A percentile compares a stretch with the other conserved stretches of the same genome.
Conservation (phyloP, 1,284 basidiomycete genomes). For the Veloboletus limbatus region DNA sequence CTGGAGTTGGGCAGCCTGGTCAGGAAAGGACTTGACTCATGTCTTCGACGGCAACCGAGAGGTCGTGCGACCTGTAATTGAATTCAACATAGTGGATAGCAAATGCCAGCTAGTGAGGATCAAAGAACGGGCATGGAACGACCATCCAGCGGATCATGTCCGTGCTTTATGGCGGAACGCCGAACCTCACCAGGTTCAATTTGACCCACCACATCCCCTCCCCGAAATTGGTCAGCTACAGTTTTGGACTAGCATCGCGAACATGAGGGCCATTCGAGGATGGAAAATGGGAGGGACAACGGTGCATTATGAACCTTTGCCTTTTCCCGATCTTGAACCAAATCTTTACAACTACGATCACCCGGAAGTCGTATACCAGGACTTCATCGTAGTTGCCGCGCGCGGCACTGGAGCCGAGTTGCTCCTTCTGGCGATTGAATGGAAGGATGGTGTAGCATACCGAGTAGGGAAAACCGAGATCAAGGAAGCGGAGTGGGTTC, state of each 20-base stretch:
- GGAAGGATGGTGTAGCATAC: constrained; percentile 19
- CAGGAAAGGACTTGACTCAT: background rate
- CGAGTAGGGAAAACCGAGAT: constrained; percentile 13
- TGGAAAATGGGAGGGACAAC: background rate
- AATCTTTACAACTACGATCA: background rate
- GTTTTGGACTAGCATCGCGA: constrained; percentile 21
- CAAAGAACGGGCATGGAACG: background rate
- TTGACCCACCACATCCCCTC: background rate
- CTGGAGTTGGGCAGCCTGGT: constrained; percentile 25
- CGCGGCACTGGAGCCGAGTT: background rate
- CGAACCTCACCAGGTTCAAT: background rate
- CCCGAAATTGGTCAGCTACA: constrained; percentile 6
- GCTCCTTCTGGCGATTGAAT: constrained; percentile 20
- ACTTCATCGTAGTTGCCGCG: constrained; percentile 19
- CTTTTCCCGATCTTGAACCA: background rate
- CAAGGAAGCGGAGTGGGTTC: constrained; percentile 4
- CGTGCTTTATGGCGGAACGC: background rate
- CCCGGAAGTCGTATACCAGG: constrained; percentile 13
- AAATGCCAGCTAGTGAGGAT: constrained; percentile 5
- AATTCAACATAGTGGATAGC: constrained; percentile 15
- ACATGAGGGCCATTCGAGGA: background rate
- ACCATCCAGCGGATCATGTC: background rate
- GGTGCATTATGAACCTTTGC: background rate
- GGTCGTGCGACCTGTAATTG: background rate
- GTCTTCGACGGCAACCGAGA: background rate